phyloP scores from a whole-genome alignment of 495 filamentous ascomycete genomes.

The Xylaria curta region DNA sequence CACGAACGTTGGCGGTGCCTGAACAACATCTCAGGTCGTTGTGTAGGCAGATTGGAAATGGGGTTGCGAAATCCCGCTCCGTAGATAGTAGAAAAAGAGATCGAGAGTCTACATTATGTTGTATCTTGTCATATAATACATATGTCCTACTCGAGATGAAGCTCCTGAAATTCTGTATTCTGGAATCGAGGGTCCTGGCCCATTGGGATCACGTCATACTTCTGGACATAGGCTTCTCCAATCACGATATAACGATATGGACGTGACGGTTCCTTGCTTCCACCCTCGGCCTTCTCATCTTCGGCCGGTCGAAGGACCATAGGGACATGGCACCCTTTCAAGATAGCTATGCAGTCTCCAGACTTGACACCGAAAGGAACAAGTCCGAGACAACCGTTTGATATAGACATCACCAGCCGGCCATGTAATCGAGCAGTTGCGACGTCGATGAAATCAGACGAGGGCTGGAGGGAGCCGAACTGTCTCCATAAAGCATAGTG shows the following conservation, averaged over 20 bases:
- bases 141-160: neutral
- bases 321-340: neutral
- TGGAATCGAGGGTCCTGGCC: neutral
- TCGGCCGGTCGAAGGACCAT: conserved; percentile 1
- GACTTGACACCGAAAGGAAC: neutral
- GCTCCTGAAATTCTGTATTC: neutral
- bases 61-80: neutral
- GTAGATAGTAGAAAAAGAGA: neutral
- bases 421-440: neutral
- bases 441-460: neutral
- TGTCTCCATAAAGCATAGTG: neutral
- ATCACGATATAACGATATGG: neutral
- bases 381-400: neutral
- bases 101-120: neutral
- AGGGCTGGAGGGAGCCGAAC: neutral
- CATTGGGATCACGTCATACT: neutral
- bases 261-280: neutral
- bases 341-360: neutral
- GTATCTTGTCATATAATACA: neutral
- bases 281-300: neutral
- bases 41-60: neutral
- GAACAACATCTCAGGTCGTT: neutral
- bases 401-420: neutral
- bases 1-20: neutral
- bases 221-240: neutral